Base-by-base conservation (phyloP, 2,329 filamentous ascomycete species). In the Nothophoma quercina region DNA sequence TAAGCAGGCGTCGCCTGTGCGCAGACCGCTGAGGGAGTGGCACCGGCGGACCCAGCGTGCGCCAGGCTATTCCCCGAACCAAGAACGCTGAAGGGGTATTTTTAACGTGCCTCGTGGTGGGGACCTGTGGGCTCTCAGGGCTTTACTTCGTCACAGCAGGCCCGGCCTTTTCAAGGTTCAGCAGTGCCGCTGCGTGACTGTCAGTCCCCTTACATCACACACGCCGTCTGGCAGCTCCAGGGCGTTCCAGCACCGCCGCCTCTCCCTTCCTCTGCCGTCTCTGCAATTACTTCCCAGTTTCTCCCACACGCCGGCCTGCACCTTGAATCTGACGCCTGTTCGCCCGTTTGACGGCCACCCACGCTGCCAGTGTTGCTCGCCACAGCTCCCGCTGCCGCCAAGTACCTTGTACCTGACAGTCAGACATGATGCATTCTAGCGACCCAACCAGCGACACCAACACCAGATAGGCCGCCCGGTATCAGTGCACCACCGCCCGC, bases 401-500 rank as follows among this genome's bases (percentile, higher is more conserved):
- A 49, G 46, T 45, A 29, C 56, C 49, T n/a, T n/a, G n/a, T n/a
- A n/a, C n/a, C 50, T 53, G 43, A 30, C 50, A 42, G 42, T 47
- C 36, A 42, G 58, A 59, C 47, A 64, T 62, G 61, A 60, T 62
- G 60, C 50, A 49, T 52, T 58, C 53, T 55, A 56, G 38, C 59
- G 50, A 50, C 38, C 59, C 36, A 43, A 53, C 54, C 49, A 55
- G 53, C 56, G 45, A 51, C 40, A 40, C 51, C 55, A 50, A 42
- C 28, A 35, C 47, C 51, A 53, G 54, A 53, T 44, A 53, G 54
- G 53, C 41, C 34, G 8, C 25, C 33, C 32, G 43, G 23, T 23
- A 42, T 51, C 50, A 58, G 55, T 39, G 55, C 58, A 51, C 36
- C 28, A 55, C n/a, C 54, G 46, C 53, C 48, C 43, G 36, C 51